These are phyloP conservation scores for Xylaria sp. DNA, from an alignment of 2,329 filamentous ascomycete genomes.

Conservation along the genomic window DNA sequence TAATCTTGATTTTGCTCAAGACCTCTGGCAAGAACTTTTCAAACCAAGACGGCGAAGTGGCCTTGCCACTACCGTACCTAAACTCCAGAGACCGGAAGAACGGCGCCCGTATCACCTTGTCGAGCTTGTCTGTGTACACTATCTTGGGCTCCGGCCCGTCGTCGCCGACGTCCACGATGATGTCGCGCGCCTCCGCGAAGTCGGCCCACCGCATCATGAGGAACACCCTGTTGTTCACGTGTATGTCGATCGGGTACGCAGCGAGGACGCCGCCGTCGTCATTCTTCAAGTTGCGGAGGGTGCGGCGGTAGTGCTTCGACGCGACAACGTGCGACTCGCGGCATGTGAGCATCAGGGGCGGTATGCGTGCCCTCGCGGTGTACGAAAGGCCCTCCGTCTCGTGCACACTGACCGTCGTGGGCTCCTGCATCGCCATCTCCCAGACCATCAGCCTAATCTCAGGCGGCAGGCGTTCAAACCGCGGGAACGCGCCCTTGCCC, in stretches of 20 bases:
- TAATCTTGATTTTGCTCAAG: too few relatives aligned
- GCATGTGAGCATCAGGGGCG: constrained; percentile 14
- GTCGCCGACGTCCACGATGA: not conserved
- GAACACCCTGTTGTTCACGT: not conserved
- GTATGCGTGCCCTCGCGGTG: not conserved
- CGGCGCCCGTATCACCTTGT: too few relatives aligned
- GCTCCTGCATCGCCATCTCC: constrained; percentile 10
- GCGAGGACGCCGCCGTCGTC: constrained; percentile 10
- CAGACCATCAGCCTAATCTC: constrained; percentile 10
- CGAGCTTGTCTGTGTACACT: too few relatives aligned
- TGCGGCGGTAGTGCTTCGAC: not conserved
- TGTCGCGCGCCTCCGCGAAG: not conserved
- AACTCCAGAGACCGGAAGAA: too few relatives aligned
- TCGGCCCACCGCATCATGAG: not conserved
- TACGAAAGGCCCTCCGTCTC: not conserved
- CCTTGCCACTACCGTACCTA: too few relatives aligned
- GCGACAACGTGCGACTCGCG: constrained; percentile 2
- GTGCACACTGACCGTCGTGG: not conserved
- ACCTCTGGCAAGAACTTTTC: too few relatives aligned
- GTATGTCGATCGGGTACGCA: not conserved
- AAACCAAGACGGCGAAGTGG: too few relatives aligned
- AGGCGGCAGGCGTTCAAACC: not conserved
- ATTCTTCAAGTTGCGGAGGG: not conserved
- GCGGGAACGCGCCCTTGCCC: not conserved
- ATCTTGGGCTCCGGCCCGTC: too few relatives aligned